phyloP scores from a whole-genome alignment of 495 filamentous ascomycete species.

The Aspergillus steynii region DNA sequence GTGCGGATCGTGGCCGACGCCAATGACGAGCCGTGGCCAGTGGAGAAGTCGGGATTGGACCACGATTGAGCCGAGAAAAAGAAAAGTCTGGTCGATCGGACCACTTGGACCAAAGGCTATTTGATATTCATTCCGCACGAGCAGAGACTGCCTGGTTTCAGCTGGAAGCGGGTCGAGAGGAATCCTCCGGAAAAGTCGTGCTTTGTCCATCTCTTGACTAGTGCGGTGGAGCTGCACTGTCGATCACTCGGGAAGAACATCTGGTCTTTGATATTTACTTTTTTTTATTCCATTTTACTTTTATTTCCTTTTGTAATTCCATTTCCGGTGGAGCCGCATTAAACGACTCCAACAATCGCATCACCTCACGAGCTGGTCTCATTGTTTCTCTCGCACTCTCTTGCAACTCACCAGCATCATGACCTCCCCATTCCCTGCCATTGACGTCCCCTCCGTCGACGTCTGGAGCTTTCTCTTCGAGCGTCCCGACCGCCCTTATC shows the following conservation, averaged over 20 bases:
- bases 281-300: no score
- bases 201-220: no score
- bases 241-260: no score
- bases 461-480: slow-evolving; percentile 61
- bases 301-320: no score
- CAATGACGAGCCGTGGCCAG: not conserved
- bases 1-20: not conserved
- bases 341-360: not conserved
- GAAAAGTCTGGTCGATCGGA: not conserved
- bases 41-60: not conserved
- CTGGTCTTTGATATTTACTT: no score
- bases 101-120: not conserved
- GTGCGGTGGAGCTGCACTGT: no score
- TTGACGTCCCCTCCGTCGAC: slow-evolving; percentile 67
- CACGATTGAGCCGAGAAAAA: not conserved
- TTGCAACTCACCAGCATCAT: not conserved
- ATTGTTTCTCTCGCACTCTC: not conserved
- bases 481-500: slow-evolving; percentile 10
- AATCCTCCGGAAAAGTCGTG: no score
- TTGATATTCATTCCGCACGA: not conserved
- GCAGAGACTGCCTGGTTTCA: not conserved
- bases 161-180: not conserved
- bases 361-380: not conserved
- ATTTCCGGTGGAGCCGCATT: no score
- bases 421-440: slow-evolving; percentile 38